phyloP scores from a whole-genome alignment of 2,329 filamentous ascomycete species.

The Hypoxylon sp. region DNA sequence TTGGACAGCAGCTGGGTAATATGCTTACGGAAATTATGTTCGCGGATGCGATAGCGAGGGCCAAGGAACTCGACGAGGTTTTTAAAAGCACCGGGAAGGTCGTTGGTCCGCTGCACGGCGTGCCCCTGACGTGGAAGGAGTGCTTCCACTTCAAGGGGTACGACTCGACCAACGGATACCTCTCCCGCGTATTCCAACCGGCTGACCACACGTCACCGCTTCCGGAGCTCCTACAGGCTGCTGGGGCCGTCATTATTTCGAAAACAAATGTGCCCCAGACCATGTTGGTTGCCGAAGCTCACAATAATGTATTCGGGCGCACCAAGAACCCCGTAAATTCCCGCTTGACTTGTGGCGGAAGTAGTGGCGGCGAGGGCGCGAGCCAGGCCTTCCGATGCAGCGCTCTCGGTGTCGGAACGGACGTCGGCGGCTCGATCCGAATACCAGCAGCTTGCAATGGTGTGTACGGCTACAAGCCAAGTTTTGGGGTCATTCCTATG shows the following conservation, averaged over 20 bases:
- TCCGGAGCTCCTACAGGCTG: constrained; percentile 30
- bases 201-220: constrained; percentile 33
- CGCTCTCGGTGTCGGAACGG: constrained; percentile 39
- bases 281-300: constrained; percentile 37
- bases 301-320: constrained; percentile 41
- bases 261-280: constrained; percentile 42
- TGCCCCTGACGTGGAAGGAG: constrained; percentile 56
- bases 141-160: constrained; percentile 44
- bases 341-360: constrained; percentile 37
- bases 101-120: constrained; percentile 60
- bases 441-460: constrained; percentile 46
- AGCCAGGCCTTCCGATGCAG: constrained; percentile 39
- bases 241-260: constrained; percentile 35
- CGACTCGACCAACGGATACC: constrained; percentile 44
- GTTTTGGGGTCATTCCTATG: constrained; percentile 45
- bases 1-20: constrained; percentile 55
- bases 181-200: constrained; percentile 37
- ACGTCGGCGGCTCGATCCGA: constrained; percentile 40
- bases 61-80: constrained; percentile 50
- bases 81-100: constrained; percentile 49
- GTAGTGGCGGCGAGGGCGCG: constrained; percentile 39
- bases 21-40: constrained; percentile 54
- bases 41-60: constrained; percentile 50
- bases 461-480: constrained; percentile 45
- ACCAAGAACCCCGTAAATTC: constrained; percentile 38